Conservation (phyloP, 495 filamentous ascomycete genomes). For the Viridothelium virens region DNA sequence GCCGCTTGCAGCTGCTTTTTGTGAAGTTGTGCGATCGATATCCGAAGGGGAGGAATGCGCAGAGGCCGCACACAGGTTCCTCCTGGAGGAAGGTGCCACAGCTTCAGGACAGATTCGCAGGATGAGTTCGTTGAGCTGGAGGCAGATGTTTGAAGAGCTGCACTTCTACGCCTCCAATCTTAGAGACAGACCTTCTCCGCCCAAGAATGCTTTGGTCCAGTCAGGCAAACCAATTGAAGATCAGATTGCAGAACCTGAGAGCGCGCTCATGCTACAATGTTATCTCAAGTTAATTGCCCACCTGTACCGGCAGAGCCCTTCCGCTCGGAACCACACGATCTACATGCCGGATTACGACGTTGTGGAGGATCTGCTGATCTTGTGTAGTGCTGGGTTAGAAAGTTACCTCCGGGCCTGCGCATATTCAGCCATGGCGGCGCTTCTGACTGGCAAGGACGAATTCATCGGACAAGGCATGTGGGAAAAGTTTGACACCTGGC, state of each 20-base stretch:
- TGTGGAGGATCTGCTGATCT: conserved; percentile 55
- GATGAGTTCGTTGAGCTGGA: conserved; percentile 77
- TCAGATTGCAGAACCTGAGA: conserved; percentile 58
- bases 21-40: conserved; percentile 84
- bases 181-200: conserved; percentile 49
- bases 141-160: conserved; percentile 84
- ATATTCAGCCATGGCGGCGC: conserved; percentile 58
- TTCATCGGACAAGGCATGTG: conserved; percentile 58
- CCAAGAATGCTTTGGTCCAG: conserved; percentile 9
- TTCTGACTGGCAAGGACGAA: conserved; percentile 58
- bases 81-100: conserved; percentile 75
- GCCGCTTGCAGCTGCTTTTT: conserved; percentile 87
- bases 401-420: conserved; percentile 67
- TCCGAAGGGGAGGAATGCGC: conserved; percentile 73
- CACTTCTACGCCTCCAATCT: conserved; percentile 63
- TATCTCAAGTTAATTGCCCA: conserved; percentile 82
- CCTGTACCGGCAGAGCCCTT: conserved; percentile 57
- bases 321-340: conserved; percentile 62
- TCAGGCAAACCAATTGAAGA: conserved; percentile 41
- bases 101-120: conserved; percentile 66
- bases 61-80: conserved; percentile 72
- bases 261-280: conserved; percentile 82
- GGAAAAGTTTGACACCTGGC: conserved; percentile 63
- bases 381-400: conserved; percentile 61
- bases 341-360: conserved; percentile 55